Base-by-base conservation (phyloP, 495 filamentous ascomycete species). In the Bacidia rubella region DNA sequence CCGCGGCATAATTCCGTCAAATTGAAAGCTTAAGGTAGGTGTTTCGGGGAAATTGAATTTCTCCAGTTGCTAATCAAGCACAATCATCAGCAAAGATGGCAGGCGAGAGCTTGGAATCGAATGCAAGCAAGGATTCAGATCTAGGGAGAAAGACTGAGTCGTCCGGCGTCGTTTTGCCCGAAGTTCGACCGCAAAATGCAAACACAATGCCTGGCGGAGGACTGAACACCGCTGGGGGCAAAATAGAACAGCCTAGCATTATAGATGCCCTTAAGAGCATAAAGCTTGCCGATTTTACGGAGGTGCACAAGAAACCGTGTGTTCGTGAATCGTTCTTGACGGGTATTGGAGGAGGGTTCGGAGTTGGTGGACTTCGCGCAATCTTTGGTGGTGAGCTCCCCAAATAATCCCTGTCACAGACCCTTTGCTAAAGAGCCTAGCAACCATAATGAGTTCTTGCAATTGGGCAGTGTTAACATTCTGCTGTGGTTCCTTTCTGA, bases 401-500 rank as follows among this genome's bases (percentile, higher is more conserved):
- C 7, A 15, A 35, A 15, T 7, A 7, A 35, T 35, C 15, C 15
- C 29, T 15, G 29, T 35, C 5, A 35, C 15, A 35, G 5, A 15
- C 15, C 29, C 11, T 21, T 56, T 24, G 35, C 48, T 66, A 47
- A 59, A 47, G 23, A 40, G 44, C 45, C 11, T 35, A 77, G 74
- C 70, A 44, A 65, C 70, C 22, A 59, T 76, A 43, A 72, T 68
- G 68, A 66, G 65, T 27, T 82, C 85, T 3, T 82, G 79, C 25
- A 90, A 90, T 62, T 95, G 86, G 85, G 87, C 87, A 1, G 85
- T 87, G 11, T 83, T 80, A n/a, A 68, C 76, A 11, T 92, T 89
- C 58, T 70, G 76, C 11, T 58, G 81, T 41, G 73, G 68, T 11
- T 80, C 84, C 2, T 64, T 85, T 19, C 69, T 70, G 45, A 78